Conservation (phyloP, 495 filamentous ascomycete genomes). For the Penicillium parvum region DNA sequence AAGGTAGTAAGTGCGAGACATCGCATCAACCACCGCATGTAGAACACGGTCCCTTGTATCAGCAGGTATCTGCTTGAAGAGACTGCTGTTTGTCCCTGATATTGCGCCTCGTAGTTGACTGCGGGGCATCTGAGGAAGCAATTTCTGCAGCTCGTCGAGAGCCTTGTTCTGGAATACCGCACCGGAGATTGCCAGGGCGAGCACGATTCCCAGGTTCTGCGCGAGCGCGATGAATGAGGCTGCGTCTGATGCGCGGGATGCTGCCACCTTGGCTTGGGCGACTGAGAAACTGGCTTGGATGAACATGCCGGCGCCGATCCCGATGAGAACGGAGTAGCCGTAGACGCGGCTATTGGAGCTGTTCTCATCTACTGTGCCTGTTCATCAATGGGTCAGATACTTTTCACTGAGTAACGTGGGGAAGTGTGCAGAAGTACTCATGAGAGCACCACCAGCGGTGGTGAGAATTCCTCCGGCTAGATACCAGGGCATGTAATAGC, state of each 20-base stretch:
- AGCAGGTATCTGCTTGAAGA: conserved; percentile 34
- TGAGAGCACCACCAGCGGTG: conserved; percentile 46
- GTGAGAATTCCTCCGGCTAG: conserved; percentile 43
- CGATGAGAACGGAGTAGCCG: conserved; percentile 40
- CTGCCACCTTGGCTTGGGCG: conserved; percentile 43
- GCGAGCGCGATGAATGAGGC: conserved; percentile 51
- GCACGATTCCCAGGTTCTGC: conserved; percentile 49
- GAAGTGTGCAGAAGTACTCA: conserved; percentile 34
- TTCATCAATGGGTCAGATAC: not conserved
- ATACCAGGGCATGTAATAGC: conserved; percentile 59
- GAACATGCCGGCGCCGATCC: conserved; percentile 49
- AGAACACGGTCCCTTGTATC: conserved; percentile 35
- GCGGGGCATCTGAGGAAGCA: conserved; percentile 34
- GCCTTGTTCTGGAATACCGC: conserved; percentile 50
- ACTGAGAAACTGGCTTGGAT: conserved; percentile 52
- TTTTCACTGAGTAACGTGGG: not conserved
- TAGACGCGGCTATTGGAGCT: conserved; percentile 1
- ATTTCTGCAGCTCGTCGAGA: conserved; percentile 3
- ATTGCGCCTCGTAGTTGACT: conserved; percentile 43
- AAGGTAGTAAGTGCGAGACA: conserved; percentile 49
- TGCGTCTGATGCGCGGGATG: conserved; percentile 35
- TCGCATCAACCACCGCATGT: conserved; percentile 46
- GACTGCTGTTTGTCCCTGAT: conserved; percentile 38
- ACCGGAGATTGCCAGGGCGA: conserved; percentile 55
- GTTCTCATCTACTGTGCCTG: conserved; percentile 11